phyloP scores from a whole-genome alignment of 2,329 filamentous ascomycete species.

The Beauveria bassiana region DNA sequence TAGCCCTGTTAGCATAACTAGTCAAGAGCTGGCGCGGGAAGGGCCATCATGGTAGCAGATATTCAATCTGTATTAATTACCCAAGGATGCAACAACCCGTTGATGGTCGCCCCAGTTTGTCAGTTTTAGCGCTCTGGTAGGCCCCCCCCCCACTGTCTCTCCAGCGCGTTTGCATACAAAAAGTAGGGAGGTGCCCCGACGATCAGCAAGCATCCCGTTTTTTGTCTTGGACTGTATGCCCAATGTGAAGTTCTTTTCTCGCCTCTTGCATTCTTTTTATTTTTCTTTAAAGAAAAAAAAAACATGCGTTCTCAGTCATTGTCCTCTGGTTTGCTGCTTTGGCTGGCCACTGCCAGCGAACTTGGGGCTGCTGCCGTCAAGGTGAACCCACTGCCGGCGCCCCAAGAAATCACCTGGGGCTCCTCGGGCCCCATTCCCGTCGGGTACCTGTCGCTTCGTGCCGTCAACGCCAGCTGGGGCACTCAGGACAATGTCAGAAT shows the following conservation, averaged over 20 bases:
- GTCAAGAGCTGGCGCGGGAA: background rate
- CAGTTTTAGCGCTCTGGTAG: background rate
- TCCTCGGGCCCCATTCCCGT: constrained; percentile 17
- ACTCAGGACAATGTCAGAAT: constrained; percentile 19
- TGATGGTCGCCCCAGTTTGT: background rate
- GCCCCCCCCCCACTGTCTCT: background rate
- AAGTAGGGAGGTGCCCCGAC: background rate
- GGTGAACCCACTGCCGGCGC: constrained; percentile 22
- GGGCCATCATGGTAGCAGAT: background rate
- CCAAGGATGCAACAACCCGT: background rate
- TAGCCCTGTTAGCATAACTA: background rate
- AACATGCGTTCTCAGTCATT: constrained; percentile 7
- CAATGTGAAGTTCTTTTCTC: background rate
- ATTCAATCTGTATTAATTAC: background rate
- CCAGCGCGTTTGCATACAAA: background rate
- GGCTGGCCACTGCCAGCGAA: background rate
- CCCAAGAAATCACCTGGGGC: constrained; percentile 20
- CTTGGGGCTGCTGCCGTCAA: constrained; percentile 14
- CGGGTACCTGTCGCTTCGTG: constrained; percentile 12
- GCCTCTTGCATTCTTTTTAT: background rate
- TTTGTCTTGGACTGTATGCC: background rate
- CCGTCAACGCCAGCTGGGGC: constrained; percentile 14
- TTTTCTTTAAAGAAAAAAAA: background rate
- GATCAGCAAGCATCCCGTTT: background rate
- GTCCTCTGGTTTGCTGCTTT: background rate